phyloP scores from a whole-genome alignment of 2,329 filamentous ascomycete genomes.

The Waltergamsia citrina region DNA sequence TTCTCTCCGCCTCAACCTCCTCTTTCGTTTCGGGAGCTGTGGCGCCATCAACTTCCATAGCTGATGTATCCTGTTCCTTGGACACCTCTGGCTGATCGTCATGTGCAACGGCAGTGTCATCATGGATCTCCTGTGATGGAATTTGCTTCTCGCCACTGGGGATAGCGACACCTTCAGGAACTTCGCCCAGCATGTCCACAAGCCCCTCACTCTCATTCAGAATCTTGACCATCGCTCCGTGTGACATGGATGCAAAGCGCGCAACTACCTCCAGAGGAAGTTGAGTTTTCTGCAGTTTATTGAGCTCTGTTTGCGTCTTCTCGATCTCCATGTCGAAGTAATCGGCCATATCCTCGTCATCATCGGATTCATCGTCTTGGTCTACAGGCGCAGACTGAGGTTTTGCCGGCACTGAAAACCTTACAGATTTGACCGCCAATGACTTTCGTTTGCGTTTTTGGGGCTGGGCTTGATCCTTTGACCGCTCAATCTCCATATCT shows the following conservation, averaged over 20 bases:
- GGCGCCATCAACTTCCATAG: background rate
- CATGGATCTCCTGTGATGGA: too few species aligned
- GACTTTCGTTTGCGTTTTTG: slow-evolving; percentile 15
- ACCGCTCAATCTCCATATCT: background rate
- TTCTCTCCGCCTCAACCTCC: slow-evolving; percentile 7
- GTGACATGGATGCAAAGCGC: slow-evolving; percentile 36
- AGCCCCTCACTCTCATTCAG: slow-evolving; percentile 34
- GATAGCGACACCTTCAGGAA: background rate
- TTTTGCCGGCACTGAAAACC: slow-evolving; percentile 29
- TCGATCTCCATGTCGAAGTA: slow-evolving; percentile 44
- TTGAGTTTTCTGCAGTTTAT: slow-evolving; percentile 31
- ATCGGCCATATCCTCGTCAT: slow-evolving; percentile 50
- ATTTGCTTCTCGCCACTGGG: background rate
- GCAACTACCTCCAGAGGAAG: slow-evolving; percentile 29
- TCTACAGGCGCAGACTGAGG: slow-evolving; percentile 12
- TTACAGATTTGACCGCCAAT: slow-evolving; percentile 21
- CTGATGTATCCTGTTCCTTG: background rate
- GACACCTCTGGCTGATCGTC: background rate
- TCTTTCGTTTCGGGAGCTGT: background rate
- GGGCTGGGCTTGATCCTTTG: slow-evolving; percentile 1
- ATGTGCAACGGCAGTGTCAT: background rate
- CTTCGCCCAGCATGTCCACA: slow-evolving; percentile 23
- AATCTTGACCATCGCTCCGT: slow-evolving; percentile 38
- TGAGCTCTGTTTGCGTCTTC: slow-evolving; percentile 39
- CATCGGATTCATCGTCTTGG: slow-evolving; percentile 37